Evolutionary conservation across 805 yeast genomes (phyloP), one percentile per base, ranked within the genome.

Genomic region (Suhomyces vadensis): DNA sequence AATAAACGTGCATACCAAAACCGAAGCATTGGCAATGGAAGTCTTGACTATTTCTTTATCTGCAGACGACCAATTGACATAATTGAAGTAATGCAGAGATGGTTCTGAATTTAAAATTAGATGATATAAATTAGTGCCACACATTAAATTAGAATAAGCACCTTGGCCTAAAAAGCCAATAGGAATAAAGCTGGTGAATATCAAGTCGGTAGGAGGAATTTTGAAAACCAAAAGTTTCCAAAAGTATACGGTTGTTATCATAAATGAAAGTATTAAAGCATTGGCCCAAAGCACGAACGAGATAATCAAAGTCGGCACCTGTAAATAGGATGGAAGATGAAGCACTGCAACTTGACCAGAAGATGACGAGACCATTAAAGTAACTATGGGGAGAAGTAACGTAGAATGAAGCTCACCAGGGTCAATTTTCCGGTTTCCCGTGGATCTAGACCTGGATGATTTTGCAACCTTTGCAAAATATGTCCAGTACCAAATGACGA

Each of bases 131-230:
- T 79, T 76, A 21, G 63, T 54, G 6, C 87, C 83, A 48, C 81
- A 67, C 39, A 78, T 61, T 49, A 83, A 63, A 10, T 86, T 73
- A 2, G 86, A 87, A 61, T 72, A 87, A 1, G 87, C 77, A 1
- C 94, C 95, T 63, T 90, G 97, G 14, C 96, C 96, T 57, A 86
- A 61, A 33, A 91, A 83, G 6, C 97, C 97, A 37, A 89, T 69
- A 1, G 95, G 90, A 41, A 88, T 74, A 57, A 89, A 87, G 39
- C 81, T 65, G n/a, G 90, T 75, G 58, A 84, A 83, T 2, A 85
- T 74, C 37, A 65, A 54, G 7, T 64, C 59, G 44, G 81, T 74
- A 5, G 74, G 65, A 2, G 95, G 91, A 20, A 83, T 62, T 51
- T 82, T 82, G 56, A 75, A 69, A 1, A 80, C 63, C 19, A 83